Percentiles rank a stretch among this genome's conserved stretches.
phyloP scores from a whole-genome alignment of 768 basidiomycete genomes.

The Filobasidium floriforme region DNA sequence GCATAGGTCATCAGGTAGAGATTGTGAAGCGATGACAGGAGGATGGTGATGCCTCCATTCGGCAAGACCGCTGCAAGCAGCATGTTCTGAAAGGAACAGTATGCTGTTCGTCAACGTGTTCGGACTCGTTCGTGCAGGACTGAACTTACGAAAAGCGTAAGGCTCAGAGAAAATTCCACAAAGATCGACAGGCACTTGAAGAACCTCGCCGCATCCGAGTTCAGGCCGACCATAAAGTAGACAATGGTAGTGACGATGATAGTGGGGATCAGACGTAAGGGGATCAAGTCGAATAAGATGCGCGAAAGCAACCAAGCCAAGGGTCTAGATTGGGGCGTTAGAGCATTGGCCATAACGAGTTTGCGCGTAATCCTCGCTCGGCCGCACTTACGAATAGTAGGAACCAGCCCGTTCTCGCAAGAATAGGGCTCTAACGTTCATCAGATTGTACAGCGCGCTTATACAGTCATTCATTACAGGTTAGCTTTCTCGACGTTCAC shows the following conservation, averaged over 20 bases:
- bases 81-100: constrained; percentile 58
- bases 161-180: constrained; percentile 70
- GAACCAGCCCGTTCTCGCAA: constrained; percentile 75
- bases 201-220: constrained; percentile 67
- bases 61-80: constrained; percentile 72
- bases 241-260: constrained; percentile 67
- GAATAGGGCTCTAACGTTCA: constrained; percentile 76
- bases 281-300: constrained; percentile 79
- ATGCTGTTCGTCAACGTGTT: background rate
- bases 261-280: constrained; percentile 78
- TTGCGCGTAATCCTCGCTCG: background rate
- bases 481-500: background rate
- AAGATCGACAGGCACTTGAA: constrained; percentile 93
- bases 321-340: constrained; percentile 51
- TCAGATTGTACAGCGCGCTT: constrained; percentile 76
- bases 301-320: constrained; percentile 85
- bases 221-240: constrained; percentile 69
- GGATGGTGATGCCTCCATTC: constrained; percentile 83
- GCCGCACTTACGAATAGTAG: constrained; percentile 64
- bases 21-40: constrained; percentile 59
- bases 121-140: background rate
- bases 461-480: background rate
- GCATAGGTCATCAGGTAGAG: constrained; percentile 49
- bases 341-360: background rate
- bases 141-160: constrained; percentile 71